phyloP scores from a whole-genome alignment of 306 rosid species.

The Citrullus colocynthis region DNA sequence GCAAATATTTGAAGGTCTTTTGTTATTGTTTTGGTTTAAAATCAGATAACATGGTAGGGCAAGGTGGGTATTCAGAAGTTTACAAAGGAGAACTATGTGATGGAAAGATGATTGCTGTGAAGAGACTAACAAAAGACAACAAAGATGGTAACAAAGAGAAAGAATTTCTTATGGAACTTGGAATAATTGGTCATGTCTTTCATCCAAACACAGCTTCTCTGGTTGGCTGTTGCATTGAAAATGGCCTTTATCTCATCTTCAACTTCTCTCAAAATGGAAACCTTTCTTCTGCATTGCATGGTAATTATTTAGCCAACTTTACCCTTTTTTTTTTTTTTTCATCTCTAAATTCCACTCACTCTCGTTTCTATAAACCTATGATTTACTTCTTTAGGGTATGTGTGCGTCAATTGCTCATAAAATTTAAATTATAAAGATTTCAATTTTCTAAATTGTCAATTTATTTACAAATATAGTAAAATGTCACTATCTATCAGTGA shows the following conservation, averaged over 20 bases:
- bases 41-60: slow-evolving; percentile 63
- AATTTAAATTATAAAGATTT: no score
- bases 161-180: slow-evolving; percentile 83
- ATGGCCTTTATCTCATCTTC: slow-evolving; percentile 73
- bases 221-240: slow-evolving; percentile 72
- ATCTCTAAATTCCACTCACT: no score
- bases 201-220: slow-evolving; percentile 76
- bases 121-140: slow-evolving; percentile 75
- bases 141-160: slow-evolving; percentile 69
- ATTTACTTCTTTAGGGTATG: background rate
- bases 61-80: slow-evolving; percentile 91
- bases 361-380: background rate
- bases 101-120: slow-evolving; percentile 67
- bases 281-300: slow-evolving; percentile 81
- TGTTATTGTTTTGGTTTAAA: background rate
- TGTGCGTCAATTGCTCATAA: no score
- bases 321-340: background rate
- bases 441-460: no score
- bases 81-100: slow-evolving; percentile 57
- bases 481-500: no score
- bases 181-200: slow-evolving; percentile 74
- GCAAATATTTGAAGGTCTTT: background rate
- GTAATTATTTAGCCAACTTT: slow-evolving; percentile 12
- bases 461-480: no score
- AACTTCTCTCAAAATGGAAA: slow-evolving; percentile 77